Percentiles rank a stretch among this genome's conserved stretches.
Conservation (phyloP, 2,329 filamentous ascomycete species). For the Xylariaceae sp. region DNA sequence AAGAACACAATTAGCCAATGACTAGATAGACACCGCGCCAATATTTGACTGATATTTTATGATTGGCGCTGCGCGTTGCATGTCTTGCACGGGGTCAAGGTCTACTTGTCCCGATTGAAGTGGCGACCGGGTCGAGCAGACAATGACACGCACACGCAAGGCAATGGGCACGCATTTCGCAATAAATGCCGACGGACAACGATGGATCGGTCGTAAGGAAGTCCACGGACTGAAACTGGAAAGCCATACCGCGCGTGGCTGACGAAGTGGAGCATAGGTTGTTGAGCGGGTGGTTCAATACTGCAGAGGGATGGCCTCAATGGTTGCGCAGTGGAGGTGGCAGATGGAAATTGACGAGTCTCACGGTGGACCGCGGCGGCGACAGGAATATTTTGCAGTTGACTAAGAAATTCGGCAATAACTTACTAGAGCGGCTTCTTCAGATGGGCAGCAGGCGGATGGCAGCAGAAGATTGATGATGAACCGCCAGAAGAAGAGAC, state of each 20-base stretch:
- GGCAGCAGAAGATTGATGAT: conserved; percentile 20
- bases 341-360: not conserved
- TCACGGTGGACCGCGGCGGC: not conserved
- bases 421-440: conserved; percentile 18
- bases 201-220: not conserved
- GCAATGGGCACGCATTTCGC: conserved; percentile 5
- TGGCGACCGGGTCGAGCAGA: not conserved
- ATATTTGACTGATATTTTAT: conserved; percentile 1
- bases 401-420: not conserved
- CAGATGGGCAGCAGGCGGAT: conserved; percentile 15
- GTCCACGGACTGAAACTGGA: not conserved
- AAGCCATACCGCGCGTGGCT: conserved; percentile 3
- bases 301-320: conserved; percentile 4
- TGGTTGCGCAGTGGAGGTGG: conserved; percentile 9
- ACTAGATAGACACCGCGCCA: not conserved
- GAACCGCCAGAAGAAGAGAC: conserved; percentile 17
- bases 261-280: conserved; percentile 2
- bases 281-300: conserved; percentile 3
- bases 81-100: not conserved
- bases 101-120: conserved; percentile 5
- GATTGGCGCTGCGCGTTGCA: not conserved
- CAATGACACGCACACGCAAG: conserved; percentile 3
- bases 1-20: conserved; percentile 5
- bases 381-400: not conserved
- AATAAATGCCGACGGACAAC: conserved; percentile 3